Evolutionary conservation across 2,329 filamentous ascomycete species (phyloP), one percentile per base, ranked within the genome.

Genomic region (Cladosporium sp.): DNA sequence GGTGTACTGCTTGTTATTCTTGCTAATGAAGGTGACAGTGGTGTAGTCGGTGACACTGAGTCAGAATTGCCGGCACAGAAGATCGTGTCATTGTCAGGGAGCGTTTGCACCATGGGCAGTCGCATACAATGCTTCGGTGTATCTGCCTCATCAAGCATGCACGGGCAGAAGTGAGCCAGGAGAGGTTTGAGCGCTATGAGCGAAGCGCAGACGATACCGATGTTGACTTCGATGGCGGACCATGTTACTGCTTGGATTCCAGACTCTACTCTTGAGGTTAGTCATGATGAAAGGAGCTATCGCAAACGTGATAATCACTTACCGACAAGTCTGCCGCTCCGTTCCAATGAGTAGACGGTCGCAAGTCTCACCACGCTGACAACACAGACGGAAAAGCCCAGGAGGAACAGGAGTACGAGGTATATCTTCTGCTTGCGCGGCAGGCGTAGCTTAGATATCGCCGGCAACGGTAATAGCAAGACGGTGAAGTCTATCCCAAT

Each of bases 401-500:
- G 68, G 0, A 73, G 66, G 64, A 80, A 80, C 44, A 79, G 70
- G 1, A 72, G 62, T 24, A 75, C 70, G 17, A 78, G 64, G 2
- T 67, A 71, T 42, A 73, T 35, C 56, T 74, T 78, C 60, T 80
- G 76, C 54, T 66, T 74, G 28, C 61, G 65, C 0, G 77, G 76
- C 3, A 80, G 64, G 24, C 73, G 70, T 7, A 80, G 68, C 2
- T 67, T 63, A 3, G 66, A 61, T 17, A 79, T 66, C 6, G 74
- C 72, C 3, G 75, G 76, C 37, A 80, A 73, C 0, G 77, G 78
- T 25, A 80, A 70, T n/a, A 74, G 50, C 5, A 79, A 62, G 13
- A 78, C 73, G 1, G 69, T 66, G 17, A 79, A 61, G 58, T 79
- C 77, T 3, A 77, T 74, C 4, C 69, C 58, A 20, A 79, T 78